Base-by-base conservation (phyloP, 345 rosid genomes). In the Punica granatum region DNA sequence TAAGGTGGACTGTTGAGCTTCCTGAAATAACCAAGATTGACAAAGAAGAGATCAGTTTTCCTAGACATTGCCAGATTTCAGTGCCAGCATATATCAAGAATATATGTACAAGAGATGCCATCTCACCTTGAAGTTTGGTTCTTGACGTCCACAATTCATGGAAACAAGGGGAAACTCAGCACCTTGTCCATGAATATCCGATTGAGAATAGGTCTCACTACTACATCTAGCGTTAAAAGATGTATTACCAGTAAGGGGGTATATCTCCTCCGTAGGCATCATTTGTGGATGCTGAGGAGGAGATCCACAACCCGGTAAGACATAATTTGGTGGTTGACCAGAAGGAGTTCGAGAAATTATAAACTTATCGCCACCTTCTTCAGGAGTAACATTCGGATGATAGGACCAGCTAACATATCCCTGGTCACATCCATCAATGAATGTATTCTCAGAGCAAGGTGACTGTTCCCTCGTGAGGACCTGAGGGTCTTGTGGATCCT, bases 71-170 rank as follows among this genome's bases (percentile, higher is more conserved):
- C 28, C n/a, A 51, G n/a, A 51, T 51, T 51, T 51, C 23, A 21
- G n/a, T 5, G n/a, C n/a, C n/a, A 37, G 41, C 41, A 37, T 11
- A 4, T n/a, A 51, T 19, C 23, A 54, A 25, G 25, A 10, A 37
- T 37, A 37, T 11, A 37, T 37, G 11, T 37, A 26, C 30, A 26
- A 1, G n/a, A 34, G 9, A 34, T 19, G 31, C 18, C 28, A 11
- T 61, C 64, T 32, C 26, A 61, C 64, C 64, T 61, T n/a, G 21
- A 61, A 61, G n/a, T 37, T 14, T 61, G 42, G 32, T 16, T n/a
- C 64, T 14, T 61, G 41, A 5, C 11, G 41, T 37, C 41, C 41
- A 37, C 11, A 37, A 37, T 37, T 4, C 41, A 37, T 37, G 41
- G 41, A 11, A 37, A 37, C 6, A 37, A 11, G 6, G 6, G 41